phyloP scores from a whole-genome alignment of 2,329 filamentous ascomycete species.

The Cordyceps pruinosa region DNA sequence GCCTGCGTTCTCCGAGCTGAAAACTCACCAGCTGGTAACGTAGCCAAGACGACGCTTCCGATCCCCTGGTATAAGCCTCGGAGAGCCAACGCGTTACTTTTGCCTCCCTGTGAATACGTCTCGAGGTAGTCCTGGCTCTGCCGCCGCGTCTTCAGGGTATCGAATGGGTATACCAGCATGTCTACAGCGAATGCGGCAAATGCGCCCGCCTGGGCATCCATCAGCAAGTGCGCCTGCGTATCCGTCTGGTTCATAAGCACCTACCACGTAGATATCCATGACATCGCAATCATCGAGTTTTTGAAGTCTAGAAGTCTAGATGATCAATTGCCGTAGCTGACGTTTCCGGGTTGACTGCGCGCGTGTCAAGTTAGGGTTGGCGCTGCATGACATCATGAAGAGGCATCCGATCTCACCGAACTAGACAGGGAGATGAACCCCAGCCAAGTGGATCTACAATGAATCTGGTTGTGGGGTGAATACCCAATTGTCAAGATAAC shows the following conservation, averaged over 20 bases:
- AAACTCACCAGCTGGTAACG: slow-evolving; percentile 68
- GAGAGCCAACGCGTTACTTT: slow-evolving; percentile 42
- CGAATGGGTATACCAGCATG: slow-evolving; percentile 76
- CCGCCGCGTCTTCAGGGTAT: slow-evolving; percentile 81
- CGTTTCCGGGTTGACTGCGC: not conserved
- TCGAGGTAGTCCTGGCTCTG: slow-evolving; percentile 71
- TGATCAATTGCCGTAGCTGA: not conserved
- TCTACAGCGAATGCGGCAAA: slow-evolving; percentile 82
- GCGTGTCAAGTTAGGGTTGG: not conserved
- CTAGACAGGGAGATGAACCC: not conserved
- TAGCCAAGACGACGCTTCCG: slow-evolving; percentile 77
- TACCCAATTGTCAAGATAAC: too few relatives aligned
- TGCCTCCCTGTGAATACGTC: slow-evolving; percentile 52
- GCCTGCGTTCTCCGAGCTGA: not conserved
- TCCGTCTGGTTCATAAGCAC: not conserved
- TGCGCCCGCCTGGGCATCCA: slow-evolving; percentile 62
- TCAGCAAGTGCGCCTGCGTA: not conserved
- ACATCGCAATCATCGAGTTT: not conserved
- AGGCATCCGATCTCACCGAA: not conserved
- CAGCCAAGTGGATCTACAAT: not conserved
- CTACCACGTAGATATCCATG: slow-evolving; percentile 28
- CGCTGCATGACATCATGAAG: slow-evolving; percentile 9
- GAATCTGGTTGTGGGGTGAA: not conserved
- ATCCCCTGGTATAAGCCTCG: slow-evolving; percentile 81
- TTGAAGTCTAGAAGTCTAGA: not conserved